Evolutionary conservation across 495 filamentous ascomycete species (phyloP).

Genomic region (Aspergillus taichungensis): DNA sequence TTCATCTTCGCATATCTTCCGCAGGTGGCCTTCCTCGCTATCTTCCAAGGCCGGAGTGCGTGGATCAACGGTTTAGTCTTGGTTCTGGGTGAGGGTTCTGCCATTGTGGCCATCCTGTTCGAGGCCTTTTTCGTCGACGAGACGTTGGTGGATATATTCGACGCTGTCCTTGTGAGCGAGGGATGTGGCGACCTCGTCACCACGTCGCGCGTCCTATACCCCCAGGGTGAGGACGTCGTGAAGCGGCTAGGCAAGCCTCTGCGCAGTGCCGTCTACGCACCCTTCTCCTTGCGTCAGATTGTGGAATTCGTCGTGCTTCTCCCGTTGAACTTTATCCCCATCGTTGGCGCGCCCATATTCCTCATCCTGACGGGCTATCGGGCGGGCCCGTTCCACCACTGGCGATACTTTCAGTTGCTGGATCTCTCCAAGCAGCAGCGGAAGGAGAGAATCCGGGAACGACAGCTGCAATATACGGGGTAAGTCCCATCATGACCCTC

Average conservation of each 20-base stretch:
- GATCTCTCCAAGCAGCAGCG: conserved; percentile 49
- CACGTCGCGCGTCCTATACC: conserved; percentile 44
- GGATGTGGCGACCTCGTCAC: conserved; percentile 49
- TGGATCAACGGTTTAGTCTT: conserved; percentile 57
- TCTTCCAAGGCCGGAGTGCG: conserved; percentile 51
- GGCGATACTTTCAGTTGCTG: conserved; percentile 55
- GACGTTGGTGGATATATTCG: conserved; percentile 60
- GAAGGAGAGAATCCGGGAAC: conserved; percentile 41
- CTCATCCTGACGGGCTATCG: conserved; percentile 54
- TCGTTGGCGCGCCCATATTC: conserved; percentile 55
- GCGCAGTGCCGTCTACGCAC: conserved; percentile 49
- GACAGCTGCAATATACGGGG: conserved; percentile 55
- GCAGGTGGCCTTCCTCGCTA: conserved; percentile 53
- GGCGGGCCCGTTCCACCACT: conserved; percentile 57
- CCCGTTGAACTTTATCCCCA: conserved; percentile 57
- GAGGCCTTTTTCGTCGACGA: conserved; percentile 63
- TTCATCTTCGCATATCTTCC: conserved; percentile 55
- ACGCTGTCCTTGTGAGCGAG: conserved; percentile 52
- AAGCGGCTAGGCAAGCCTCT: conserved; percentile 51
- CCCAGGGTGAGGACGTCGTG: conserved; percentile 43
- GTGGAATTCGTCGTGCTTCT: conserved; percentile 64
- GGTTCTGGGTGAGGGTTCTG: conserved; percentile 57
- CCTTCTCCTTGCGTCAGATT: conserved; percentile 68
- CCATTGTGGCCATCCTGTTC: conserved; percentile 52
- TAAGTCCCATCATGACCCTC: conserved; percentile 18